These are phyloP conservation scores for Colletotrichum incanum DNA, from an alignment of 2,329 filamentous ascomycete species.

Conservation along the genomic window DNA sequence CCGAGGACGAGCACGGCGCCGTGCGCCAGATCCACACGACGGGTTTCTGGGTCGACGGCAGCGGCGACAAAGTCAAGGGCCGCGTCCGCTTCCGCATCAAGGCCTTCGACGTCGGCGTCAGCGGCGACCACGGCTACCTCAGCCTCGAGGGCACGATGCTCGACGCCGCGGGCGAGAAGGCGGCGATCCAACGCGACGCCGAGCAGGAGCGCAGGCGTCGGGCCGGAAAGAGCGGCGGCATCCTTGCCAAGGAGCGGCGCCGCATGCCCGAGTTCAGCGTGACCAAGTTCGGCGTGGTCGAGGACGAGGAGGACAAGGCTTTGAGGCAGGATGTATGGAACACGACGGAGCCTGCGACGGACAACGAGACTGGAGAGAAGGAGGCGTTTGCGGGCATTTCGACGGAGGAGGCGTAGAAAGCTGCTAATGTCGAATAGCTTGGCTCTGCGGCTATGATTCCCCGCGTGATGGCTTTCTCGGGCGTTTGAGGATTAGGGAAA, in stretches of 20 bases:
- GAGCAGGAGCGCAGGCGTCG: slow-evolving; percentile 63
- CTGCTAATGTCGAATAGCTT: not conserved
- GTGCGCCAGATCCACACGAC: slow-evolving; percentile 68
- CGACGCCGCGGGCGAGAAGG: slow-evolving; percentile 75
- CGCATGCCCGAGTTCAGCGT: slow-evolving; percentile 69
- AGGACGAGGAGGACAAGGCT: slow-evolving; percentile 59
- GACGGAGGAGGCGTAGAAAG: slow-evolving; percentile 34
- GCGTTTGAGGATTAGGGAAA: slow-evolving; percentile 41
- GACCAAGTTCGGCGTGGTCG: slow-evolving; percentile 67
- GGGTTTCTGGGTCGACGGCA: slow-evolving; percentile 83
- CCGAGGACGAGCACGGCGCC: slow-evolving; percentile 68
- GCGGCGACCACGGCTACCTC: slow-evolving; percentile 83
- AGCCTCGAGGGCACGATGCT: slow-evolving; percentile 93
- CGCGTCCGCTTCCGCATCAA: slow-evolving; percentile 84
- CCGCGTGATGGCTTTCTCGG: slow-evolving; percentile 23
- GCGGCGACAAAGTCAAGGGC: slow-evolving; percentile 79
- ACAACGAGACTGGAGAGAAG: slow-evolving; percentile 15
- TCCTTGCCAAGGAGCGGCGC: slow-evolving; percentile 51
- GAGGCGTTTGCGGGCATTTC: slow-evolving; percentile 40
- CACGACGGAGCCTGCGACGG: slow-evolving; percentile 39
- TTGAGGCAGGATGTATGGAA: slow-evolving; percentile 44
- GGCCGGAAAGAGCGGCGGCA: slow-evolving; percentile 41
- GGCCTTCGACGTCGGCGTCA: slow-evolving; percentile 86
- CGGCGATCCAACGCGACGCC: slow-evolving; percentile 63
- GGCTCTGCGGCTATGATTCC: slow-evolving; percentile 25